Evolutionary conservation across 106 monocot species (phyloP).

Genomic region (Apostasia ramifera): DNA sequence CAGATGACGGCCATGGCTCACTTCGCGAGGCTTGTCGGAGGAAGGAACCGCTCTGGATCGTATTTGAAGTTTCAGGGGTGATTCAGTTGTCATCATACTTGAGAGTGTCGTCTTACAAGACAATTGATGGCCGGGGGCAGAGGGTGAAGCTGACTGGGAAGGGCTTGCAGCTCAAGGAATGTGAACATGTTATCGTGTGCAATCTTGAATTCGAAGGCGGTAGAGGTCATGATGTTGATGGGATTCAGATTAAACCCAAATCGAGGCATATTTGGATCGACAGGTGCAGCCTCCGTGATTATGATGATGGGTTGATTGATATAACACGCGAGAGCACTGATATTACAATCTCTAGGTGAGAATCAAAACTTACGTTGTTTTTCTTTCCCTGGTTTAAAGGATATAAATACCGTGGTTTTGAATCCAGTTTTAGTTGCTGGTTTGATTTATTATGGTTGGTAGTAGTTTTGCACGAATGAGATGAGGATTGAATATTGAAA

Average conservation of each 20-base stretch:
- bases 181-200: conserved; percentile 89
- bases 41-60: conserved; percentile 91
- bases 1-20: conserved; percentile 80
- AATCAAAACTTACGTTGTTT: not conserved
- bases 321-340: conserved; percentile 92
- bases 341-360: conserved; percentile 83
- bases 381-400: no score
- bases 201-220: conserved; percentile 92
- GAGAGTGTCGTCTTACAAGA: conserved; percentile 89
- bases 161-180: conserved; percentile 81
- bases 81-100: conserved; percentile 64
- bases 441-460: no score
- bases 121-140: conserved; percentile 90
- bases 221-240: conserved; percentile 95
- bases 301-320: conserved; percentile 90
- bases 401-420: no score
- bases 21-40: conserved; percentile 77
- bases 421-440: no score
- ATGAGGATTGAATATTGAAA: no score
- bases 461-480: no score
- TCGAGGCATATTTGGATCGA: conserved; percentile 95
- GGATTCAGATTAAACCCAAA: conserved; percentile 89
- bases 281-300: conserved; percentile 77
- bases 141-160: conserved; percentile 66
- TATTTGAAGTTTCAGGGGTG: conserved; percentile 89